Evolutionary conservation across 2,329 filamentous ascomycete genomes (phyloP).

Genomic region (Rhinocladiella mackenziei): DNA sequence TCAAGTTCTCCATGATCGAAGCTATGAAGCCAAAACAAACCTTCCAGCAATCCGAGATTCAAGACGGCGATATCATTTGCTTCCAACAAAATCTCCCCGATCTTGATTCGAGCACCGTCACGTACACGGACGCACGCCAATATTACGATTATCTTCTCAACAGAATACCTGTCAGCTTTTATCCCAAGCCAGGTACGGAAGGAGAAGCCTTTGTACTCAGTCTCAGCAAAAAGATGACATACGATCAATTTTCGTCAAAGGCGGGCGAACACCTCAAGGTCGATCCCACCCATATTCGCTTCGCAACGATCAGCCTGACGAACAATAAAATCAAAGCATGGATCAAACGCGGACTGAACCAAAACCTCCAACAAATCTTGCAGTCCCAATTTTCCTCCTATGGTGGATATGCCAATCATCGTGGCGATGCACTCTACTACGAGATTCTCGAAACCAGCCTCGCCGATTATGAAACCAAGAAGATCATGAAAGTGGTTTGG

Average conservation of each 20-base stretch:
- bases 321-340: constrained; percentile 72
- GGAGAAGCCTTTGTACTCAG: constrained; percentile 70
- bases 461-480: constrained; percentile 89
- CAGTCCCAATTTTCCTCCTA: constrained; percentile 69
- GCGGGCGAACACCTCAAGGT: constrained; percentile 73
- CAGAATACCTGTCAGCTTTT: constrained; percentile 73
- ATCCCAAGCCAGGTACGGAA: constrained; percentile 52
- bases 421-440: constrained; percentile 77
- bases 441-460: constrained; percentile 93
- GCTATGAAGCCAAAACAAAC: constrained; percentile 86
- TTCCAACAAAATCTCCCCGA: constrained; percentile 66
- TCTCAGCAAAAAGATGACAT: constrained; percentile 82
- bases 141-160: constrained; percentile 94
- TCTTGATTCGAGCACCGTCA: constrained; percentile 40
- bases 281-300: constrained; percentile 81
- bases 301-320: constrained; percentile 76
- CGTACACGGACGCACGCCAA: constrained; percentile 66
- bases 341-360: constrained; percentile 68
- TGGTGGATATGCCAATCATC: constrained; percentile 62
- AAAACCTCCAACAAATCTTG: constrained; percentile 75
- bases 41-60: constrained; percentile 84
- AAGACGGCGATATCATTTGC: constrained; percentile 94
- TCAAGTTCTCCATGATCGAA: constrained; percentile 97
- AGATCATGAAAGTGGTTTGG: constrained; percentile 76
- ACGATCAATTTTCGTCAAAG: constrained; percentile 79